These are phyloP conservation scores for Sclerotinia glacialis DNA, from an alignment of 2,329 filamentous ascomycete species.

Conservation along the genomic window DNA sequence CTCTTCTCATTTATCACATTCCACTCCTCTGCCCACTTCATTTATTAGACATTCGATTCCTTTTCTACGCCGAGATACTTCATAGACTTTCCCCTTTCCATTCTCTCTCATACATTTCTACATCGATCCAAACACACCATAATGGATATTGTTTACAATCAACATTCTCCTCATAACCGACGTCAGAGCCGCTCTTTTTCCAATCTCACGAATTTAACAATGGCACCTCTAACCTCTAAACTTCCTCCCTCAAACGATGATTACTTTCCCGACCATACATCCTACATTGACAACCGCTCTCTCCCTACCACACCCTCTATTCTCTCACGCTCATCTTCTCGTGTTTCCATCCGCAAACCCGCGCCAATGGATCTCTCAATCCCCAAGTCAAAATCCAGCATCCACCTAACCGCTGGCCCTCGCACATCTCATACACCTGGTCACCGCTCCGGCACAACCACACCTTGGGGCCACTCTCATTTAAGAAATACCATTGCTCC, in stretches of 20 bases:
- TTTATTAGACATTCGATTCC: conserved; percentile 15
- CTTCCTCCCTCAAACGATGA: conserved; percentile 57
- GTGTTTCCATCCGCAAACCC: conserved; percentile 46
- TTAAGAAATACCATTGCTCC: conserved; percentile 30
- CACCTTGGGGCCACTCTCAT: conserved; percentile 25
- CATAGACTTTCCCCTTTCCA: background rate
- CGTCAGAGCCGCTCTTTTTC: conserved; percentile 58
- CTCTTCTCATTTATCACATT: conserved; percentile 9
- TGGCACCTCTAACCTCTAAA: conserved; percentile 62
- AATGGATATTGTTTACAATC: conserved; percentile 62
- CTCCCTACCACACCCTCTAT: conserved; percentile 63
- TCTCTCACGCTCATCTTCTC: conserved; percentile 55
- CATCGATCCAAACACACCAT: background rate
- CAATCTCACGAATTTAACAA: conserved; percentile 58
- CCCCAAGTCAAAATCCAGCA: conserved; percentile 63
- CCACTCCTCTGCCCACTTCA: conserved; percentile 8
- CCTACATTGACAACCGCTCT: conserved; percentile 61
- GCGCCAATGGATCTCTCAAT: conserved; percentile 32
- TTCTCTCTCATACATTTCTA: background rate
- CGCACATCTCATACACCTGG: conserved; percentile 12
- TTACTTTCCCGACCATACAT: conserved; percentile 45
- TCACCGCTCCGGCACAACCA: conserved; percentile 34
- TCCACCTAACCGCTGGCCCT: conserved; percentile 46
- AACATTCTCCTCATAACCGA: conserved; percentile 55
- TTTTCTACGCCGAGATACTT: background rate